phyloP scores from a whole-genome alignment of 768 basidiomycete genomes.

The Leccinum subtestaceum region DNA sequence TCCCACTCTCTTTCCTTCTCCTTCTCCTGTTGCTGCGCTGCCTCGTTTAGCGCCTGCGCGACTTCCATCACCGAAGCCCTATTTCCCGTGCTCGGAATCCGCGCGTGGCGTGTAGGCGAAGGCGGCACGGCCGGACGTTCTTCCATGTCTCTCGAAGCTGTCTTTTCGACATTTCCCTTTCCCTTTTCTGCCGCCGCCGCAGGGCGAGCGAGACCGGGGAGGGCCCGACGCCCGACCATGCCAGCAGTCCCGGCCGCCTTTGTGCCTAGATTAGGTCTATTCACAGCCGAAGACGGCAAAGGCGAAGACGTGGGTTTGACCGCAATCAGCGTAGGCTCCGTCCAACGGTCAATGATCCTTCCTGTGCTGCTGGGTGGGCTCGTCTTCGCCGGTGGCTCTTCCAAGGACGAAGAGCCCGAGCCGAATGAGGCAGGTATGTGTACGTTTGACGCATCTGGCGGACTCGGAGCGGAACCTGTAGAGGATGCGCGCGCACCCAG shows the following conservation, averaged over 20 bases:
- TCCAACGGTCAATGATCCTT: constrained; percentile 33
- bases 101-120: constrained; percentile 44
- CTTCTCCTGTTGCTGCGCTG: constrained; percentile 14
- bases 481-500: neutral
- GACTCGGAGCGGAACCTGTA: constrained; percentile 5
- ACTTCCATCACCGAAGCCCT: constrained; percentile 78
- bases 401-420: neutral
- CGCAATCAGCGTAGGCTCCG: constrained; percentile 32
- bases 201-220: constrained; percentile 39
- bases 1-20: neutral
- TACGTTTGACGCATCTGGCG: neutral
- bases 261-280: constrained; percentile 4
- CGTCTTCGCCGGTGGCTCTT: constrained; percentile 5
- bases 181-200: constrained; percentile 18
- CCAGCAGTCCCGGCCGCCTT: constrained; percentile 20
- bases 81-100: constrained; percentile 67
- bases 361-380: constrained; percentile 10
- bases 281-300: neutral
- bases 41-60: constrained; percentile 55
- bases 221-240: constrained; percentile 39
- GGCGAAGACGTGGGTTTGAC: constrained; percentile 21
- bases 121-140: constrained; percentile 16
- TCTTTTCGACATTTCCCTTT: constrained; percentile 2
- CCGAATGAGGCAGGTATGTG: neutral
- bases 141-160: constrained; percentile 18